Percentiles rank a stretch among this genome's conserved stretches.
These are phyloP conservation scores for Ascodesmis nigricans DNA, from an alignment of 495 filamentous ascomycete species.

Conservation along the genomic window DNA sequence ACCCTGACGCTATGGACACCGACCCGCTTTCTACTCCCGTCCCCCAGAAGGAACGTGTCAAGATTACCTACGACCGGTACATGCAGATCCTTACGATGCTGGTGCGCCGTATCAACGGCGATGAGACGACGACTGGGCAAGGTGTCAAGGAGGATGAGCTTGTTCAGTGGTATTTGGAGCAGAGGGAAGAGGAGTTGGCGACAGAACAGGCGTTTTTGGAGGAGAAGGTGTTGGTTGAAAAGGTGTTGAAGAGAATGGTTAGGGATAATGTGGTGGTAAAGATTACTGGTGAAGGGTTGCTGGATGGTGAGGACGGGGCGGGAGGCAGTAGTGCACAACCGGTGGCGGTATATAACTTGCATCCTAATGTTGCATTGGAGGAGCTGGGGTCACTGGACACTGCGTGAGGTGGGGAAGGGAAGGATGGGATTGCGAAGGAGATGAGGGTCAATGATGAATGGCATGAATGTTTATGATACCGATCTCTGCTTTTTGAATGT, in stretches of 20 bases:
- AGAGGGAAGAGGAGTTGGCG: slow-evolving; percentile 65
- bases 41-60: slow-evolving; percentile 40
- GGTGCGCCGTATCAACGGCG: slow-evolving; percentile 59
- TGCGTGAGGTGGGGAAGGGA: not conserved
- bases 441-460: too few relatives aligned
- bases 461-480: too few relatives aligned
- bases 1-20: slow-evolving; percentile 31
- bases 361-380: slow-evolving; percentile 65
- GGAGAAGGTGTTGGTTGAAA: slow-evolving; percentile 55
- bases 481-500: too few relatives aligned
- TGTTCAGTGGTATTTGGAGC: slow-evolving; percentile 80
- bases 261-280: slow-evolving; percentile 92
- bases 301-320: slow-evolving; percentile 32
- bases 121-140: slow-evolving; percentile 47
- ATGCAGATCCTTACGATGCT: slow-evolving; percentile 70
- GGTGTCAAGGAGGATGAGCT: slow-evolving; percentile 78
- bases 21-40: slow-evolving; percentile 21
- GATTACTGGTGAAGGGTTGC: slow-evolving; percentile 62
- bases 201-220: slow-evolving; percentile 54
- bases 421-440: too few relatives aligned
- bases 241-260: slow-evolving; percentile 88
- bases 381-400: too few relatives aligned
- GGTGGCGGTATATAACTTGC: slow-evolving; percentile 62
- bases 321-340: slow-evolving; percentile 25
- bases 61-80: slow-evolving; percentile 91